Base-by-base conservation (phyloP, 179 eudicot species). In the Camellia oleifera region DNA sequence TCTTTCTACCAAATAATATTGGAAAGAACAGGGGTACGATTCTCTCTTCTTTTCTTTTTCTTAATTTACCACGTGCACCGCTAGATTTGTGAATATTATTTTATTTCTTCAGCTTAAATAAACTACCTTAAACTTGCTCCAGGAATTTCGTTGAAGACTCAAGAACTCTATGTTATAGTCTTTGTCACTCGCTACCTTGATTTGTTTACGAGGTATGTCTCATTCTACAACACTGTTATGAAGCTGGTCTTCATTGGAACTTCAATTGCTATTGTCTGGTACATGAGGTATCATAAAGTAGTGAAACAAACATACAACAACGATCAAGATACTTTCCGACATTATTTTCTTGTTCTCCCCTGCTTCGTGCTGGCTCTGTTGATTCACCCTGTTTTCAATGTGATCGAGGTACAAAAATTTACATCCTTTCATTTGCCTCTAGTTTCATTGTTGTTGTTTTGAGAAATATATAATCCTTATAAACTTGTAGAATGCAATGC, bases 271-370 rank as follows among this genome's bases (percentile, higher is more conserved):
- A 83, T 86, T 68, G 86, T 86, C 42, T 86, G 86, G 84, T 86
- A 81, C 77, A 82, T 90, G 87, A 74, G 85, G 62, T 85, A 79
- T 75, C 93, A 90, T 74, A 85, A 82, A 76, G 90, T 86, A 20
- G 91, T 90, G 52, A 90, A 88, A 73, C 93, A 87, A 74, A 88
- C 93, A 56, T 85, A 90, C 85, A 84, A 74, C 85, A 87, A 84
- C 63, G 80, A 75, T 69, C 84, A 86, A 84, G 93, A 90, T 77
- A 87, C 87, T n/a, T 87, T 88, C 60, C 80, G 80, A 66, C 91
- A 90, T 72, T 87, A 88, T 78, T 80, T 82, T 74, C 79, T 88
- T 67, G 44, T 87, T 72, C 86, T 77, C 60, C 86, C 86, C 23
- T 85, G 88, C 82, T 71, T 88, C 75, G 46, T 84, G 63, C 83